Evolutionary conservation across 176 grass and related monocot species (phyloP), one percentile per base, ranked within the genome.

Genomic region (Oryza glumipatula): DNA sequence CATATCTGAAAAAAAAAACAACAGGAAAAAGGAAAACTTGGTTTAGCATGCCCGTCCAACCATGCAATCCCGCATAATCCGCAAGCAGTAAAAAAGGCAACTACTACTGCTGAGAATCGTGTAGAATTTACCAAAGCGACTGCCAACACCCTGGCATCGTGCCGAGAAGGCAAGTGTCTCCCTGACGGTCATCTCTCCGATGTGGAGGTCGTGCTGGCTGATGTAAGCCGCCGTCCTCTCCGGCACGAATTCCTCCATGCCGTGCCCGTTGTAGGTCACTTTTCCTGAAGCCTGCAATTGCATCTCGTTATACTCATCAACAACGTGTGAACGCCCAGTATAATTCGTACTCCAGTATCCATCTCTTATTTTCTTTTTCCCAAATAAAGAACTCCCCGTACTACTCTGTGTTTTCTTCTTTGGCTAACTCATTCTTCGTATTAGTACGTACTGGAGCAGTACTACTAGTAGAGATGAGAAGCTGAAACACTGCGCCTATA

Each of bases 151-250:
- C 86, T 98, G 96, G 83, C 93, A 95, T 15, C 96, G 85, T 1
- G 93, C 96, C 2, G 96, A 98, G 89, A 98, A 98, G 6, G 91
- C 89, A 2, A 98, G 88, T 2, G 93, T 98, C 73, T 98, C 96
- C 61, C 96, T 89, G 13, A 98, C 93, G 0, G 96, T 98, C 96
- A 98, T 98, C 86, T 98, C 93, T 69, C 91, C 93, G n/a, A 96
- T 92, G 86, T 99, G 93, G 49, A 96, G 94, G 63, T 99, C 96
- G 65, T 96, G 89, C 71, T 99, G 96, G 82, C 96, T 96, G 67
- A 99, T 99, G 74, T 99, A 99, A 0, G 93, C 96, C 4, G 96
- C 91, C 15, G 96, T 95, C 83, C 96, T 93, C 87, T 99, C 76
- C 3, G 96, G 91, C 43, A 99, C 93, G 74, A 99, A 99, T 74